Conservation (phyloP, 2,329 filamentous ascomycete species). For the Orbilia blumenaviensis region DNA sequence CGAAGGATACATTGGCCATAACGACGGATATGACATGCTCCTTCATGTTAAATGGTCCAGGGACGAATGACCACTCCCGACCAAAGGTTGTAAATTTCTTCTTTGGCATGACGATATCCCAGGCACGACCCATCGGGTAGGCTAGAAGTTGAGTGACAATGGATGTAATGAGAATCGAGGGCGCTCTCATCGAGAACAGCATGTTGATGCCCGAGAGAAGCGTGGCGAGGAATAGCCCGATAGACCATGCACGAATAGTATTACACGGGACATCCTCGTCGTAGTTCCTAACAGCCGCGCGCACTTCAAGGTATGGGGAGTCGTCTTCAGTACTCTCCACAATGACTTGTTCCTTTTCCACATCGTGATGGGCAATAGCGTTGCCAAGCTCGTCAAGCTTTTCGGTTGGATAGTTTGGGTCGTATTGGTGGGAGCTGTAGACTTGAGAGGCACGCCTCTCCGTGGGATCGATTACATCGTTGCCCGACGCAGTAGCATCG, state of each 20-base stretch:
- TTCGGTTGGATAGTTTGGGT: constrained; percentile 53
- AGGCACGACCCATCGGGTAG: constrained; percentile 71
- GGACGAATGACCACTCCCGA: constrained; percentile 69
- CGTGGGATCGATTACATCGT: constrained; percentile 46
- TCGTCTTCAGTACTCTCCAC: constrained; percentile 65
- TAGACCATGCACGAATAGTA: constrained; percentile 72
- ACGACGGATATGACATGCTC: constrained; percentile 75
- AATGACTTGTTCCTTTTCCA: constrained; percentile 60
- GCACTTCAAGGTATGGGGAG: constrained; percentile 74
- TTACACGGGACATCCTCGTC: constrained; percentile 74
- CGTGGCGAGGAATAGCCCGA: constrained; percentile 69
- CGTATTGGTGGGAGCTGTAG: constrained; percentile 33
- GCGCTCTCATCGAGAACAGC: constrained; percentile 70
- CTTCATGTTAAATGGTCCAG: constrained; percentile 75
- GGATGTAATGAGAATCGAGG: constrained; percentile 70
- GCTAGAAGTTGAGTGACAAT: constrained; percentile 72
- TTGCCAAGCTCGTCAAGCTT: constrained; percentile 44
- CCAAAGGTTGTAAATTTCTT: constrained; percentile 67
- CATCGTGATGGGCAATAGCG: constrained; percentile 55
- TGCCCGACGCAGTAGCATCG: constrained; percentile 51
- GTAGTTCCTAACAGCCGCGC: constrained; percentile 71
- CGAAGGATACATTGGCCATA: constrained; percentile 76
- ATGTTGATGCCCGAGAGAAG: constrained; percentile 71
- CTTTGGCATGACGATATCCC: constrained; percentile 68
- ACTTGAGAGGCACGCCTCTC: constrained; percentile 43